Evolutionary conservation across 495 filamentous ascomycete species (phyloP).

Genomic region (Achaetomiella virescens): DNA sequence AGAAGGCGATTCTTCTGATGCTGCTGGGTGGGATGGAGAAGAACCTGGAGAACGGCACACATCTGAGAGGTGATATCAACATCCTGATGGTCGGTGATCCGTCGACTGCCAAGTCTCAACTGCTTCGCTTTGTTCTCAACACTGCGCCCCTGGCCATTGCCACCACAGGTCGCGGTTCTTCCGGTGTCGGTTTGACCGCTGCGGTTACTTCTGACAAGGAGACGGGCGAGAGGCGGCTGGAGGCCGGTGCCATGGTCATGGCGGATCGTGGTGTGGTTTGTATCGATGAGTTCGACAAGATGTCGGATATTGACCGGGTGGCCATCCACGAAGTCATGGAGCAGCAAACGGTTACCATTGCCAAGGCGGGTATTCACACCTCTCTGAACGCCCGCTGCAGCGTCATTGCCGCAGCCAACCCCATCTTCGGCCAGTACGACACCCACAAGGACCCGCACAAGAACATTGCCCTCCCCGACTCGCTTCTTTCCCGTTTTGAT

Average conservation of each 20-base stretch:
- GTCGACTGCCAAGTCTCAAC: slow-evolving; percentile 96
- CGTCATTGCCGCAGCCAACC: slow-evolving; percentile 95
- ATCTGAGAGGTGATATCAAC: slow-evolving; percentile 97
- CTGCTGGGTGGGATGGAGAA: slow-evolving; percentile 97
- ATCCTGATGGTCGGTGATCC: slow-evolving; percentile 99
- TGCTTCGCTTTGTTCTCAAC: slow-evolving; percentile 95
- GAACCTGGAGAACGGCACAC: slow-evolving; percentile 96
- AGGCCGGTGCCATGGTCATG: slow-evolving; percentile 98
- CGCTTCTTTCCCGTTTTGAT: slow-evolving; percentile 97
- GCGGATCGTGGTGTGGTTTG: slow-evolving; percentile 96
- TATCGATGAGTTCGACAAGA: slow-evolving; percentile 99
- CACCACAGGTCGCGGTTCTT: slow-evolving; percentile 94
- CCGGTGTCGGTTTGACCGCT: slow-evolving; percentile 95
- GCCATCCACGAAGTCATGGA: slow-evolving; percentile 99
- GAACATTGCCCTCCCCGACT: slow-evolving; percentile 97
- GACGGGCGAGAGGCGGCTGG: slow-evolving; percentile 88
- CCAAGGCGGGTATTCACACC: slow-evolving; percentile 97
- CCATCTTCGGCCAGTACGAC: slow-evolving; percentile 97
- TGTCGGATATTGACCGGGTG: slow-evolving; percentile 96
- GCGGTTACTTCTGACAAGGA: slow-evolving; percentile 96
- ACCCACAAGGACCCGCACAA: slow-evolving; percentile 97
- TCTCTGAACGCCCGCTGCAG: slow-evolving; percentile 95
- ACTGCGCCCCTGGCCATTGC: slow-evolving; percentile 96
- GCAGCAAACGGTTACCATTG: slow-evolving; percentile 98
- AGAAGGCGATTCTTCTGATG: slow-evolving; percentile 96